Evolutionary conservation across 164 flowering plant species (phyloP).

Genomic region (Magnolia changhungtana): DNA sequence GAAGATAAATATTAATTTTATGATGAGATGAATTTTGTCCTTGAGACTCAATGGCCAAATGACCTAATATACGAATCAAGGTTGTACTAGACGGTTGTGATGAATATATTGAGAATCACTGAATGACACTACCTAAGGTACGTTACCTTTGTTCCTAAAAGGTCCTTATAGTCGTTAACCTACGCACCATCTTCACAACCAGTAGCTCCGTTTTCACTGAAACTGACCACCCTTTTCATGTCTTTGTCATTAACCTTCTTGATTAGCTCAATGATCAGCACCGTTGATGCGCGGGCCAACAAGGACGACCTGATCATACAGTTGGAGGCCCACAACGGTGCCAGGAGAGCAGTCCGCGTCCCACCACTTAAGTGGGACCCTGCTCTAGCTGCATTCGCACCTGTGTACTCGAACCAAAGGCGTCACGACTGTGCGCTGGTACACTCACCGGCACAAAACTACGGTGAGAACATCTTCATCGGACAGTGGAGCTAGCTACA

Average conservation of each 20-base stretch:
- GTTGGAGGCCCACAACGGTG: slow-evolving; percentile 21
- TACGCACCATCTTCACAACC: not conserved
- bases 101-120: no score
- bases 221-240: not conserved
- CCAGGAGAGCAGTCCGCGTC: slow-evolving; percentile 21
- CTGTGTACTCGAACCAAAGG: slow-evolving; percentile 21
- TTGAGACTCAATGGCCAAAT: no score
- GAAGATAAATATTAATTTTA: no score
- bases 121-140: no score
- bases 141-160: no score
- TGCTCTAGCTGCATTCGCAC: slow-evolving; percentile 20
- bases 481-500: slow-evolving; percentile 22
- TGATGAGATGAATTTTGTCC: no score
- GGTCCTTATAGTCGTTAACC: not conserved
- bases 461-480: slow-evolving; percentile 24
- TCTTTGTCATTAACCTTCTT: not conserved
- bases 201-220: not conserved
- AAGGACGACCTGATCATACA: slow-evolving; percentile 9
- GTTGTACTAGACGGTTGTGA: no score
- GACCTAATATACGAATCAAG: no score
- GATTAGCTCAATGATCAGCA: not conserved
- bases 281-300: not conserved
- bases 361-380: slow-evolving; percentile 22
- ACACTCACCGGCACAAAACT: slow-evolving; percentile 10
- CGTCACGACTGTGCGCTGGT: slow-evolving; percentile 21